Base-by-base conservation (phyloP, 805 yeast species). In the Yarrowia keelungensis region DNA sequence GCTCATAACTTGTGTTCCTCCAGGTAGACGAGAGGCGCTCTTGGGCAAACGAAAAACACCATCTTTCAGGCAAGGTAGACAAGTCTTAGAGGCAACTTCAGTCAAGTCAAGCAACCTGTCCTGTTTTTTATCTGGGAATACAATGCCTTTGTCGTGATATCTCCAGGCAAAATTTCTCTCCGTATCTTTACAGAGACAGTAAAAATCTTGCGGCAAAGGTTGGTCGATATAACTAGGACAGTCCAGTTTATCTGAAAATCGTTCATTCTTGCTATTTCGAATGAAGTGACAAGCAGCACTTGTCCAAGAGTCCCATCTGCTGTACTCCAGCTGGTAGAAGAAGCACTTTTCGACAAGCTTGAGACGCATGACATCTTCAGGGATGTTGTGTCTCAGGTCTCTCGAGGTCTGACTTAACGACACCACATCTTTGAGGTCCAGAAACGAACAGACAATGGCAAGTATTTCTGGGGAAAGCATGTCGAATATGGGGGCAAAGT, bases 81-180 rank as follows among this genome's bases (percentile, higher is more conserved):
- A 22, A 10, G 50, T 46, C 2, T 7, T 9, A 12, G 50, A 46
- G 15, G 35, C 26, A 9, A 3, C 15, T 12, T 19, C n/a, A 19
- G 50, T 46, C 50, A 46, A 22, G n/a, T 46, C 35, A 9, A 46
- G 32, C 50, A 46, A 14, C 15, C 22, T 46, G 50, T 46, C 32
- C 7, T 26, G 32, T 26, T 26, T 26, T 26, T 2, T 5, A 5
- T 26, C 35, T 15, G 22, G 35, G 8, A 46, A 46, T 7, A 12
- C 15, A 12, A 22, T 11, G 15, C 50, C 50, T 19, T 12, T 19
- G 35, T 46, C n/a, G 15, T 19, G 4, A 15, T 46, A 46, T 19
- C 22, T 32, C 50, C 50, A 46, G n/a, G 50, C 50, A 46, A 46
- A 46, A 22, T 35, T 46, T 5, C n/a, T 5, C n/a, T 46, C 50